phyloP scores from a whole-genome alignment of 768 basidiomycete genomes.

The Lactifluus hygrophoroides region DNA sequence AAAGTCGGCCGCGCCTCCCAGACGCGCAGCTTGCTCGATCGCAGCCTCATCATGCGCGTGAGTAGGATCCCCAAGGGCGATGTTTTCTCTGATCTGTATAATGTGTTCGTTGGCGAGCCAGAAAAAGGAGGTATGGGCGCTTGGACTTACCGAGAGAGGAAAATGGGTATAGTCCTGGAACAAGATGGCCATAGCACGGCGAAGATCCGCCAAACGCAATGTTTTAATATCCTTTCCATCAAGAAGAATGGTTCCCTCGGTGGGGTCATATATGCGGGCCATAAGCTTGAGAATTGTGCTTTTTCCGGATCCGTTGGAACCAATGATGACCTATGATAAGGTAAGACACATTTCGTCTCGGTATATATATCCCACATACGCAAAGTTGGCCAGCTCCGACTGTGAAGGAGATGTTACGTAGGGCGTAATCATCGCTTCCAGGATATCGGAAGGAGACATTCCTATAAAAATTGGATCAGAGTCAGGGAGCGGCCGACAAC shows the following conservation, averaged over 20 bases:
- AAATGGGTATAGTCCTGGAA: conserved; percentile 81
- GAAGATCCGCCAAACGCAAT: conserved; percentile 52
- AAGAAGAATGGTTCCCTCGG: conserved; percentile 61
- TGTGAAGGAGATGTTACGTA: conserved; percentile 61
- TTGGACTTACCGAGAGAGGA: conserved; percentile 55
- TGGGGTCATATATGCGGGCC: conserved; percentile 59
- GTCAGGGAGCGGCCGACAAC: conserved; percentile 18
- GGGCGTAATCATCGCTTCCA: conserved; percentile 39
- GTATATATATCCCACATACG: conserved; percentile 32
- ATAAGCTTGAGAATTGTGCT: conserved; percentile 73
- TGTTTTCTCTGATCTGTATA: conserved; percentile 67
- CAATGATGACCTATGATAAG: conserved; percentile 55
- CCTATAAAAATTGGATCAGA: conserved; percentile 28
- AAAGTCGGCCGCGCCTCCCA: conserved; percentile 64
- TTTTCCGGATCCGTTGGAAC: conserved; percentile 71
- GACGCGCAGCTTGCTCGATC: conserved; percentile 52
- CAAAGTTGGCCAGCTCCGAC: conserved; percentile 65
- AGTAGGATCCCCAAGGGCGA: conserved; percentile 61
- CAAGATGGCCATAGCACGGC: conserved; percentile 61
- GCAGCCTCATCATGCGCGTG: conserved; percentile 45
- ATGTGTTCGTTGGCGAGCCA: neutral
- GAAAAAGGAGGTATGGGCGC: neutral
- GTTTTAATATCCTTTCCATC: conserved; percentile 54
- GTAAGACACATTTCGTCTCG: neutral
- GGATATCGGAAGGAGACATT: conserved; percentile 71